Evolutionary conservation across 2,329 filamentous ascomycete genomes (phyloP), one percentile per base, ranked within the genome.

Genomic region (Remersonia thermophila): DNA sequence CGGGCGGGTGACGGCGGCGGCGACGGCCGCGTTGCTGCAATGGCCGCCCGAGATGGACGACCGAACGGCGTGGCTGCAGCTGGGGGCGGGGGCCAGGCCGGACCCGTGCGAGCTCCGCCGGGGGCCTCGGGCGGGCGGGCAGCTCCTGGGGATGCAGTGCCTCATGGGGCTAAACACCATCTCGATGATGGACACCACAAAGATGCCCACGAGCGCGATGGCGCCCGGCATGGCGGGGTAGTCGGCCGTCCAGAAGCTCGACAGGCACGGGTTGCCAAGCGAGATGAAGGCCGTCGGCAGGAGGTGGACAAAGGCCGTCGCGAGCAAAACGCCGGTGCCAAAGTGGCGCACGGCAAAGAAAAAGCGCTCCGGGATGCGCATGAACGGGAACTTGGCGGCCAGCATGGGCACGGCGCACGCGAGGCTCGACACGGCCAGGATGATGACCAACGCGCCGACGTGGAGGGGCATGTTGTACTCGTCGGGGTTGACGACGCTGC

Each of bases 151-250:
- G n/a, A 35, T 41, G 38, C 38, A 47, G 15, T 32, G 37, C 13
- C 47, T 40, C 12, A 57, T 56, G 0, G 65, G 65, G 28, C 65
- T 62, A 38, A 77, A 71, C 17, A 70, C 59, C 70, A 77, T 66
- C 46, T 69, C 73, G 30, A 77, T 67, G 23, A 72, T 71, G 5
- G 93, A 83, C 4, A 95, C 86, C 3, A 83, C 63, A 41, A 93
- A 69, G 16, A 84, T 83, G 7, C 81, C 78, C 10, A 77, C 57
- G 77, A 93, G 86, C 36, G 83, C 81, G 32, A 93, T 73, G 32
- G 91, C 69, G 2, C 86, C 85, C 0, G 84, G 77, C 57, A 93
- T 79, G 6, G 83, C 82, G 27, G 70, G 74, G 55, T 93, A 93
- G 13, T 73, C 71, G 41, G 78, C 52, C 52, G 74, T 89, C 73